Conservation (phyloP, 1,284 basidiomycete genomes). For the Pulchroboletus neoregius region DNA sequence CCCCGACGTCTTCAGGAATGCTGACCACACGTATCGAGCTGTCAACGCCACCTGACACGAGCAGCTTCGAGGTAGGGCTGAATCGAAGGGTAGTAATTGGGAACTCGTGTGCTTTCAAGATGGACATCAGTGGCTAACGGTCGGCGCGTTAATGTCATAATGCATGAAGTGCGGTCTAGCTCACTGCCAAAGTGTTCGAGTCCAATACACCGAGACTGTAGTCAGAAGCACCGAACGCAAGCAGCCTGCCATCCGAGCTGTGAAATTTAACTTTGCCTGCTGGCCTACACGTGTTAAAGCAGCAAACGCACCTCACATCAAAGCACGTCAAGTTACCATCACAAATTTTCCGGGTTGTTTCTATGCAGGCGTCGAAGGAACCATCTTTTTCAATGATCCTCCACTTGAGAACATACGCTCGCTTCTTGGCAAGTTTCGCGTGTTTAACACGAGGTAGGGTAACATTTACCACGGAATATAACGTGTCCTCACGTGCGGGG, state of each 20-base stretch:
- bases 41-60: conserved; percentile 92
- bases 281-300: conserved; percentile 7
- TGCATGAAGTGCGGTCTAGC: conserved; percentile 22
- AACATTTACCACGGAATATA: conserved; percentile 79
- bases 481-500: conserved; percentile 45
- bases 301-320: conserved; percentile 65
- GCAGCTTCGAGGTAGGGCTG: conserved; percentile 75
- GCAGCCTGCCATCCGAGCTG: conserved; percentile 75
- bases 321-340: conserved; percentile 82
- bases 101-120: conserved; percentile 93
- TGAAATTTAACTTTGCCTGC: conserved; percentile 8
- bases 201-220: conserved; percentile 84
- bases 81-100: conserved; percentile 89
- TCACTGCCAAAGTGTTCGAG: conserved; percentile 71
- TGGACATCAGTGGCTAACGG: conserved; percentile 75
- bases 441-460: conserved; percentile 51
- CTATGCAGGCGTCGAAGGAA: conserved; percentile 35
- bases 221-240: conserved; percentile 89
- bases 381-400: conserved; percentile 46
- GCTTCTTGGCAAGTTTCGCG: conserved; percentile 51
- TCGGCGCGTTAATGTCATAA: conserved; percentile 4
- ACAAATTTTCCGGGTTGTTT: conserved; percentile 60
- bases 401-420: conserved; percentile 65
- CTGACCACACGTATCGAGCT: conserved; percentile 81
- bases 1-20: conserved; percentile 57